A percentile compares a stretch with the other conserved stretches of the same genome.
Conservation (phyloP, 345 rosid species). For the Pistacia vera region DNA sequence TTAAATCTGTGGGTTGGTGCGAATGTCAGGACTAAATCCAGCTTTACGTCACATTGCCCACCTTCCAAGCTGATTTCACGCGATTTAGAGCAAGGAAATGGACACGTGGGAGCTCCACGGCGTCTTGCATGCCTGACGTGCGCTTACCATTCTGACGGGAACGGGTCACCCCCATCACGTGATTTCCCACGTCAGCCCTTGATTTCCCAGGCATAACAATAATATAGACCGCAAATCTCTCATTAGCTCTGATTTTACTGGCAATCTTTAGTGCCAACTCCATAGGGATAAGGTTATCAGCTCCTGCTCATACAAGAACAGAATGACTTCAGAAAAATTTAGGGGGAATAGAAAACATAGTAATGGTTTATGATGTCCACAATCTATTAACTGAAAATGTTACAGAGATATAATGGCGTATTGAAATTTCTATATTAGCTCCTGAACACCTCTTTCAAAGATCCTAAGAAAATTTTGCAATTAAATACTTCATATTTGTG, state of each 20-base stretch:
- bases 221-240: constrained; percentile 90
- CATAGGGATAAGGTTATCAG: constrained; percentile 93
- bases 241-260: constrained; percentile 80
- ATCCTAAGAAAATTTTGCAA: background rate
- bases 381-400: background rate
- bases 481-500: background rate
- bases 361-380: background rate
- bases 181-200: too few species aligned
- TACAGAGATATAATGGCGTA: background rate
- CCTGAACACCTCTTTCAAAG: background rate
- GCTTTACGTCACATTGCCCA: too few species aligned
- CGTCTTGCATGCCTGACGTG: too few species aligned
- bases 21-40: too few species aligned
- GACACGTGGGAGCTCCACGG: too few species aligned
- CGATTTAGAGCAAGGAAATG: too few species aligned
- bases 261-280: constrained; percentile 94
- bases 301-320: constrained; percentile 59
- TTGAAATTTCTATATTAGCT: background rate
- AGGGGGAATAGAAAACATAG: background rate
- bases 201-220: too few species aligned
- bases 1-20: too few species aligned
- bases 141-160: too few species aligned
- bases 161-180: too few species aligned
- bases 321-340: constrained; percentile 3
- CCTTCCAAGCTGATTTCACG: too few species aligned